Evolutionary conservation across 2,329 filamentous ascomycete genomes (phyloP).

Genomic region (Didymella sp.): DNA sequence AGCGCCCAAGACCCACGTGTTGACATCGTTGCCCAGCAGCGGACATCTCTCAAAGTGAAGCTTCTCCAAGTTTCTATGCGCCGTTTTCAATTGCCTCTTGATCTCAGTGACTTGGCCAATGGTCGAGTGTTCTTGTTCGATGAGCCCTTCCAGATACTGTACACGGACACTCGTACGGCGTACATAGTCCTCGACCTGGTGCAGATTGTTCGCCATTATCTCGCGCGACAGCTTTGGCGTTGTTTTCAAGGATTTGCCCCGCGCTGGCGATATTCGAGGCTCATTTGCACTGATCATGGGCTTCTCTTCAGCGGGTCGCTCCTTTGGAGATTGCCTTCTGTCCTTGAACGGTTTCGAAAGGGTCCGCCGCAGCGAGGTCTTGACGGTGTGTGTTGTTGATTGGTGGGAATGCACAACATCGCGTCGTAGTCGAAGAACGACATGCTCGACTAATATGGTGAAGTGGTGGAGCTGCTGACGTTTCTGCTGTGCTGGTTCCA

Average conservation of each 20-base stretch:
- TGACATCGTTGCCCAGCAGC: constrained; percentile 16
- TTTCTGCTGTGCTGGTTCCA: constrained; percentile 19
- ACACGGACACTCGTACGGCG: constrained; percentile 24
- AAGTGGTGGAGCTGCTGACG: constrained; percentile 18
- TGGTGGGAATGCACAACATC: constrained; percentile 12
- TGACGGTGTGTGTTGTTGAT: constrained; percentile 2
- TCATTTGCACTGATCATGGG: not conserved
- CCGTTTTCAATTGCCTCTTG: constrained; percentile 29
- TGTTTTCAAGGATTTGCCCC: constrained; percentile 1
- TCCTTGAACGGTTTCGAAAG: constrained; percentile 17
- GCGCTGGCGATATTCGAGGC: not conserved
- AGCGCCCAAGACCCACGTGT: constrained; percentile 19
- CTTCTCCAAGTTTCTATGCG: constrained; percentile 33
- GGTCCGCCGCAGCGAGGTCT: constrained; percentile 12
- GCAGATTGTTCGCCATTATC: constrained; percentile 17
- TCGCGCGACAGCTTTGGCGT: constrained; percentile 17
- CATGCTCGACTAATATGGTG: constrained; percentile 20
- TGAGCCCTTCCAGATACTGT: constrained; percentile 23
- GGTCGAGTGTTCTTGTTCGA: constrained; percentile 22
- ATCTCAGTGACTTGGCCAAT: constrained; percentile 29
- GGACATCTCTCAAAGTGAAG: constrained; percentile 22
- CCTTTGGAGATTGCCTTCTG: not conserved
- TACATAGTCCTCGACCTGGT: constrained; percentile 19
- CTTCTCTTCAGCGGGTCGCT: constrained; percentile 2
- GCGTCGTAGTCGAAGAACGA: constrained; percentile 17